Percentiles rank a stretch among this genome's conserved stretches.
These are phyloP conservation scores for Esteya vermicola DNA, from an alignment of 2,329 filamentous ascomycete genomes.

Conservation along the genomic window DNA sequence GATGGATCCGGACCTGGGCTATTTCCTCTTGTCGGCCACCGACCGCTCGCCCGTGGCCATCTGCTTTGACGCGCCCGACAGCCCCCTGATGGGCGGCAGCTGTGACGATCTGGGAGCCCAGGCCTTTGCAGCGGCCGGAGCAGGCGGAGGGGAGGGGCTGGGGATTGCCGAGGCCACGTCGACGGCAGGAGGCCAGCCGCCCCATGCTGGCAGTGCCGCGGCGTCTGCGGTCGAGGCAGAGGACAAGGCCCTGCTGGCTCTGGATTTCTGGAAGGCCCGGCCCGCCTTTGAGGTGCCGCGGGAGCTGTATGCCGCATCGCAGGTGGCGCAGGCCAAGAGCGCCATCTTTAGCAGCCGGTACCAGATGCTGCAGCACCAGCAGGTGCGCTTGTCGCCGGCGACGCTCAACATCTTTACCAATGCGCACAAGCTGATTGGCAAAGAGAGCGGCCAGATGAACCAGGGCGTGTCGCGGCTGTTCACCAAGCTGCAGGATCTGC, in stretches of 20 bases:
- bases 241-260: constrained; percentile 31
- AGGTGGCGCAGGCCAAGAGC: constrained; percentile 29
- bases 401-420: constrained; percentile 60
- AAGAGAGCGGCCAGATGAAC: constrained; percentile 55
- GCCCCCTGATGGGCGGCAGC: too few species aligned
- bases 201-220: too few species aligned
- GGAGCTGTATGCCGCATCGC: constrained; percentile 10
- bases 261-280: constrained; percentile 35
- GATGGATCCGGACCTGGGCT: constrained; percentile 47
- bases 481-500: constrained; percentile 52
- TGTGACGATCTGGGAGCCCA: constrained; percentile 30
- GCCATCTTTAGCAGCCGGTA: constrained; percentile 44
- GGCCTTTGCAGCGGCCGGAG: too few species aligned
- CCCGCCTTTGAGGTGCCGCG: constrained; percentile 11
- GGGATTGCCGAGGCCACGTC: too few species aligned
- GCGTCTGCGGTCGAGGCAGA: constrained; percentile 17
- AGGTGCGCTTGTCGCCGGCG: constrained; percentile 55
- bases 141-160: too few species aligned
- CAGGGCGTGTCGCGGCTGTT: constrained; percentile 61
- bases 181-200: too few species aligned
- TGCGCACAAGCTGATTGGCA: constrained; percentile 55
- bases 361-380: constrained; percentile 46
- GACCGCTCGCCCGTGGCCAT: constrained; percentile 42
- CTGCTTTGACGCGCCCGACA: constrained; percentile 44
- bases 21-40: constrained; percentile 46